Evolutionary conservation across 2,329 filamentous ascomycete genomes (phyloP).

Genomic region (Blastomyces silverae): DNA sequence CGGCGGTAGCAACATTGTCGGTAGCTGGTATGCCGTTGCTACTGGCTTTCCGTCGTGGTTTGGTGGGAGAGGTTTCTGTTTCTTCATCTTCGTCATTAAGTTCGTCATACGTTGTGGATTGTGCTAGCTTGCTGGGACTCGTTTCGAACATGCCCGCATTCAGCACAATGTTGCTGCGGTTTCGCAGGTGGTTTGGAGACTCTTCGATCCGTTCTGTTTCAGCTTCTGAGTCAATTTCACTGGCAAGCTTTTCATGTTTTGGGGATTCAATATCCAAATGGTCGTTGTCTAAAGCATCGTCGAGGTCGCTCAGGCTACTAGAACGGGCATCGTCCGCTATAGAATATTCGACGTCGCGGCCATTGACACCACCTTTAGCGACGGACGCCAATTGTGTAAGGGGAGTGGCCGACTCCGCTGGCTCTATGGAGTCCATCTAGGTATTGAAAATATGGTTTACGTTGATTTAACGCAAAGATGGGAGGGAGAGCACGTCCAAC

Average conservation of each 20-base stretch:
- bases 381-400: slow-evolving; percentile 15
- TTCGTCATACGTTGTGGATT: slow-evolving; percentile 45
- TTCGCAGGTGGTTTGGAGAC: slow-evolving; percentile 64
- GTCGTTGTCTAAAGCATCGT: slow-evolving; percentile 67
- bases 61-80: slow-evolving; percentile 37
- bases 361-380: slow-evolving; percentile 26
- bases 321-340: slow-evolving; percentile 63
- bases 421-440: slow-evolving; percentile 39
- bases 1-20: slow-evolving; percentile 23
- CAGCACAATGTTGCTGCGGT: slow-evolving; percentile 55
- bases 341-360: slow-evolving; percentile 40
- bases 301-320: slow-evolving; percentile 88
- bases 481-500: slow-evolving; percentile 3
- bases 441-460: slow-evolving; percentile 13
- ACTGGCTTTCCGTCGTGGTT: slow-evolving; percentile 31
- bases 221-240: slow-evolving; percentile 70
- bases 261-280: slow-evolving; percentile 47
- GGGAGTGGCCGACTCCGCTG: slow-evolving; percentile 31
- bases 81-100: slow-evolving; percentile 46
- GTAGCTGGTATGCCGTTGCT: slow-evolving; percentile 27
- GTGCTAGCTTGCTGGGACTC: slow-evolving; percentile 70
- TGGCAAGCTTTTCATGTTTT: slow-evolving; percentile 50
- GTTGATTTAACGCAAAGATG: slow-evolving; percentile 7
- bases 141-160: slow-evolving; percentile 55
- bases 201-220: slow-evolving; percentile 90